Percentiles rank a stretch among this genome's conserved stretches.
Evolutionary conservation across 23 red algal species (phyloP).

Genomic region (Gracilaria gracilis): DNA sequence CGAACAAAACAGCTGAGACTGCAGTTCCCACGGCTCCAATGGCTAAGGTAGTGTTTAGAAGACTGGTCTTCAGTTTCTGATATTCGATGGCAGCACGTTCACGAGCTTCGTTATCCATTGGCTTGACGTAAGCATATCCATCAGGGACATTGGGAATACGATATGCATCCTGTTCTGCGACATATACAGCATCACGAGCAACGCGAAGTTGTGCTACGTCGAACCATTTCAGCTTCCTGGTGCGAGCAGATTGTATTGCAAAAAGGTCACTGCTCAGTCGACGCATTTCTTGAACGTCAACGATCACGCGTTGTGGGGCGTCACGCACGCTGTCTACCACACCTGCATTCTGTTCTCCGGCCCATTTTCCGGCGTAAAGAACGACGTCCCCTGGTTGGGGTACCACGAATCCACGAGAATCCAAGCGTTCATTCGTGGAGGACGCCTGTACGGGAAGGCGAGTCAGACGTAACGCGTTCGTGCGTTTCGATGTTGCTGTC

Average conservation of each 20-base stretch:
- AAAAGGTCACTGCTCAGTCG: conserved; percentile 63
- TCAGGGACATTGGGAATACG: conserved; percentile 40
- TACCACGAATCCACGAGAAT: conserved; percentile 72
- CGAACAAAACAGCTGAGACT: conserved; percentile 32
- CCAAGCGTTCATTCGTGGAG: not conserved
- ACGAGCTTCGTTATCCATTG: conserved; percentile 30
- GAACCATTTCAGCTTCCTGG: conserved; percentile 57
- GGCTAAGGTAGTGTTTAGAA: conserved; percentile 46
- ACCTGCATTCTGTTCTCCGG: conserved; percentile 73
- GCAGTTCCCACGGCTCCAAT: conserved; percentile 48
- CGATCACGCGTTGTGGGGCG: conserved; percentile 47
- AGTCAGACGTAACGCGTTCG: not conserved
- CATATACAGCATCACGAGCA: conserved; percentile 60
- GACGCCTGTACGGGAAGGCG: not conserved
- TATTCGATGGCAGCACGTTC: conserved; percentile 35
- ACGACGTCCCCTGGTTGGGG: conserved; percentile 84
- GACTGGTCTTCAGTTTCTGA: conserved; percentile 9
- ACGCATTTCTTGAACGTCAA: conserved; percentile 77
- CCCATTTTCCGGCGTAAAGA: conserved; percentile 81
- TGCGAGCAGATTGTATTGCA: conserved; percentile 38
- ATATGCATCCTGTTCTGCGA: conserved; percentile 73
- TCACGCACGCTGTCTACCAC: conserved; percentile 75
- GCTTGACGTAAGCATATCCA: conserved; percentile 61
- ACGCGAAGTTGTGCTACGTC: conserved; percentile 72
- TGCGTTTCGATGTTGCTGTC: not conserved